Evolutionary conservation across 2,329 filamentous ascomycete species (phyloP).

Genomic region (Domatiomyces catenatus): DNA sequence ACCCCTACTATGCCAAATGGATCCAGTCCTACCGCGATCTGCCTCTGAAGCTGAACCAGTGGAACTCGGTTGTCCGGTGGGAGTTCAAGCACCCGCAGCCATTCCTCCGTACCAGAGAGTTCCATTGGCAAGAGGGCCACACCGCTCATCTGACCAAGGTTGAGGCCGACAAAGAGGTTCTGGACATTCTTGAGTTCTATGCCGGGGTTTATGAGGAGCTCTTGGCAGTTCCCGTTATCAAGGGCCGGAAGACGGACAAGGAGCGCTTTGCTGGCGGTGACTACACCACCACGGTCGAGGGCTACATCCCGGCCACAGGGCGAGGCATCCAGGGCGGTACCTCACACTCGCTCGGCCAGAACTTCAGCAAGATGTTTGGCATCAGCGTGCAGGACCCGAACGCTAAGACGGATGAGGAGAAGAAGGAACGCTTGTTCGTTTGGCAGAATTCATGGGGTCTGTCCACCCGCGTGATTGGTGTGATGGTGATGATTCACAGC

Average conservation of each 20-base stretch:
- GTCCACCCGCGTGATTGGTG: conserved; percentile 89
- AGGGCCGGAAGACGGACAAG: conserved; percentile 88
- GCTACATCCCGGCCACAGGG: conserved; percentile 88
- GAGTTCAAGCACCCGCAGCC: conserved; percentile 83
- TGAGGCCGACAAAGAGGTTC: conserved; percentile 67
- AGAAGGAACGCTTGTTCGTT: conserved; percentile 52
- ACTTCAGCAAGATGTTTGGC: conserved; percentile 98
- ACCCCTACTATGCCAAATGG: conserved; percentile 91
- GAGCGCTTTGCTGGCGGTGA: conserved; percentile 95
- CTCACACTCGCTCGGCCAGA: conserved; percentile 87
- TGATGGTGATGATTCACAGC: conserved; percentile 97
- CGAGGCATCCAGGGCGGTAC: conserved; percentile 94
- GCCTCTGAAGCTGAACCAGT: conserved; percentile 87
- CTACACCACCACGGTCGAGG: conserved; percentile 94
- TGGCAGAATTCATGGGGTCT: conserved; percentile 99
- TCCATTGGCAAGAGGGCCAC: conserved; percentile 96
- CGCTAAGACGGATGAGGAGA: conserved; percentile 55
- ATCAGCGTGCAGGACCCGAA: conserved; percentile 90
- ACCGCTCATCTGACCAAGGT: conserved; percentile 78
- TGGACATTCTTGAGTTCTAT: conserved; percentile 87
- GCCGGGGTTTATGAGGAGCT: conserved; percentile 84
- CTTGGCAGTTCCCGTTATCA: conserved; percentile 85
- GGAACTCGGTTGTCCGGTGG: conserved; percentile 93
- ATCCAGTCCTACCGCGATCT: conserved; percentile 93
- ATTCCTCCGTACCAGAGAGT: conserved; percentile 85